phyloP scores from a whole-genome alignment of 2,329 filamentous ascomycete species.

The Botryotinia calthae region DNA sequence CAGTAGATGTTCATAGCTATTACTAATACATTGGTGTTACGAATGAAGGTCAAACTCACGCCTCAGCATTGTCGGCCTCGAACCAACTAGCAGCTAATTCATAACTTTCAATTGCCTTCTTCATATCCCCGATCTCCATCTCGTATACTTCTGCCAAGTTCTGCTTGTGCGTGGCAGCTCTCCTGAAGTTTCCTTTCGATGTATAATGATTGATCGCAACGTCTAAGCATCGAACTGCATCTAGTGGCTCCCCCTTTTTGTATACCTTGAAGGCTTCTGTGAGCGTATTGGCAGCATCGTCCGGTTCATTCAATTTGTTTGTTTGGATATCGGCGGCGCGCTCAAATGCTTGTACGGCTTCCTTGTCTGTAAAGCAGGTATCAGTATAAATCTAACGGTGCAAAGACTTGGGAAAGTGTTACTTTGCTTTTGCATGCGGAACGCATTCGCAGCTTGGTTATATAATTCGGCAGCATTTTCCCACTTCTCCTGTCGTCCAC shows the following conservation, averaged over 20 bases:
- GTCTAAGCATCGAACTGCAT: conserved; percentile 77
- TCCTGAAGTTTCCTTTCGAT: conserved; percentile 82
- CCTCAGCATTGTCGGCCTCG: conserved; percentile 78
- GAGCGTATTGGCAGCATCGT: conserved; percentile 85
- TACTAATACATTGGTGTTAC: not conserved
- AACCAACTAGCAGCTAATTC: conserved; percentile 87
- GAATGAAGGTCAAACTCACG: conserved; percentile 52
- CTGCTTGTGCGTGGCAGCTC: conserved; percentile 89
- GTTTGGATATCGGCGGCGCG: conserved; percentile 78
- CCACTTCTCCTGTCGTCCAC: conserved; percentile 82
- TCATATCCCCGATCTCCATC: conserved; percentile 72
- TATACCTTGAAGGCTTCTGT: conserved; percentile 96
- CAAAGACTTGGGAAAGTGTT: conserved; percentile 34
- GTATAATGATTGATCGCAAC: conserved; percentile 84
- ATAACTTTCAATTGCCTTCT: conserved; percentile 77
- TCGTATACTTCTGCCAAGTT: conserved; percentile 84
- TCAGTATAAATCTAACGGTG: conserved; percentile 13
- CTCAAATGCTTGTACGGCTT: conserved; percentile 85
- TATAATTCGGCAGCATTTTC: conserved; percentile 87
- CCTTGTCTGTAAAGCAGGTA: conserved; percentile 57
- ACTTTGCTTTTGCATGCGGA: conserved; percentile 84
- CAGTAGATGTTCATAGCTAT: conserved; percentile 9
- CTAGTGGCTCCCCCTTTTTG: conserved; percentile 76
- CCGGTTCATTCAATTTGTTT: conserved; percentile 80
- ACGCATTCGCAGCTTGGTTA: conserved; percentile 85